phyloP scores from a whole-genome alignment of 805 yeast genomes.

The Metschnikowia aberdeeniae region DNA sequence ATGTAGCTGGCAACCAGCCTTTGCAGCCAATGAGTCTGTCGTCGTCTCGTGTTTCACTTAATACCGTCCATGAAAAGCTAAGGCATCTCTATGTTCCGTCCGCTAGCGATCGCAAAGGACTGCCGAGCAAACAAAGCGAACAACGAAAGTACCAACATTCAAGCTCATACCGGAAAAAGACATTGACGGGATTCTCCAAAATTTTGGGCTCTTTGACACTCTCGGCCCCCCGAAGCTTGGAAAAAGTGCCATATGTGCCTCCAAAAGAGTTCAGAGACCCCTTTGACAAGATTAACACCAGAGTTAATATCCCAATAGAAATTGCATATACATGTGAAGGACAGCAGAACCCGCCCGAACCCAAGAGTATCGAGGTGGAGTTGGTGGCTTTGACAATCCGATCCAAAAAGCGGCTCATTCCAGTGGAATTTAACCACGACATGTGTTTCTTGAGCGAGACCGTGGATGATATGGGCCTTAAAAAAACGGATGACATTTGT shows the following conservation, averaged over 20 bases:
- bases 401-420: constrained; percentile 33
- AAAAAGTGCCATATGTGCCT: constrained; percentile 28
- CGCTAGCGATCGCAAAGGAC: constrained; percentile 17
- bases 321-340: constrained; percentile 23
- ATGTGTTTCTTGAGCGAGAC: constrained; percentile 35
- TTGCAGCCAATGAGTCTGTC: constrained; percentile 12
- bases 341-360: constrained; percentile 24
- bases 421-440: constrained; percentile 38
- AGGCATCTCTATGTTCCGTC: constrained; percentile 32
- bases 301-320: constrained; percentile 31
- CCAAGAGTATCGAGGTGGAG: constrained; percentile 32
- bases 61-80: constrained; percentile 18
- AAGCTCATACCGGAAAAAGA: constrained; percentile 30
- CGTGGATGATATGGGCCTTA: constrained; percentile 23
- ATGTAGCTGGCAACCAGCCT: neutral
- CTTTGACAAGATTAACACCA: constrained; percentile 13
- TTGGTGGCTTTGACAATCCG: constrained; percentile 33
- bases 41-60: constrained; percentile 8
- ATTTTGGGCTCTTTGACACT: constrained; percentile 30
- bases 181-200: constrained; percentile 30
- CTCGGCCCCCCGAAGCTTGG: constrained; percentile 31
- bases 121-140: constrained; percentile 13
- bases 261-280: constrained; percentile 27
- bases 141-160: constrained; percentile 29
- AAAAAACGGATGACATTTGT: constrained; percentile 18